phyloP scores from a whole-genome alignment of 2,329 filamentous ascomycete genomes.

The Aspergillus pseudotamarii region DNA sequence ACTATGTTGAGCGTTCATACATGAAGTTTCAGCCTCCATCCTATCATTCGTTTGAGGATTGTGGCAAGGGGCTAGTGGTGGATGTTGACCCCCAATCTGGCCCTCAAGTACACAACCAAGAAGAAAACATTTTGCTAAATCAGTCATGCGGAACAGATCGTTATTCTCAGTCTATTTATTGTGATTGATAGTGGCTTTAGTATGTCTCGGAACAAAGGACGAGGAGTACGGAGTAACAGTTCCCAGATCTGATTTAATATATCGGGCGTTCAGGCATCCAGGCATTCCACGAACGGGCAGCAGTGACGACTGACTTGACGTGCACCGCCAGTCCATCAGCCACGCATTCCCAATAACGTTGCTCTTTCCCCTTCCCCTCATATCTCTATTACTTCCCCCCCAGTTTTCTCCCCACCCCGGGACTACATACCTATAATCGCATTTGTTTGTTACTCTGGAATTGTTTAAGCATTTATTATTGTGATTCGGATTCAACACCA shows the following conservation, averaged over 20 bases:
- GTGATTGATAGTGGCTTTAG: not conserved
- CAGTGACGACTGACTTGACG: not conserved
- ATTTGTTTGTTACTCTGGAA: conserved; percentile 13
- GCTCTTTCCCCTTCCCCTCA: conserved; percentile 7
- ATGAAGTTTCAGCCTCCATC: not conserved
- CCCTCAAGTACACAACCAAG: not conserved
- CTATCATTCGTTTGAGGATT: not conserved
- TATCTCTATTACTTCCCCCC: conserved; percentile 1
- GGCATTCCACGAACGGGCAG: not conserved
- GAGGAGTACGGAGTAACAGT: not conserved
- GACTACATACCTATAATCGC: conserved; percentile 17
- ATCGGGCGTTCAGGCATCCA: conserved; percentile 3
- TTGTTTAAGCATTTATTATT: conserved; percentile 12
- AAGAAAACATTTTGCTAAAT: not conserved
- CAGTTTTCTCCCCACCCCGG: conserved; percentile 11
- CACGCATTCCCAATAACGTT: conserved; percentile 2
- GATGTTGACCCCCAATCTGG: not conserved
- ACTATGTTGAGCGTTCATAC: not conserved
- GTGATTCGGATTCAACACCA: conserved; percentile 27
- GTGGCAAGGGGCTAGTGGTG: not conserved
- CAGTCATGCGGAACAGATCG: not conserved
- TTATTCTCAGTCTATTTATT: not conserved
- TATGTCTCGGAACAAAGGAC: not conserved
- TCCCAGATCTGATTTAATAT: not conserved
- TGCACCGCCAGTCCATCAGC: not conserved